Base-by-base conservation (phyloP, 345 rosid genomes). In the Eutrema yunnanense region DNA sequence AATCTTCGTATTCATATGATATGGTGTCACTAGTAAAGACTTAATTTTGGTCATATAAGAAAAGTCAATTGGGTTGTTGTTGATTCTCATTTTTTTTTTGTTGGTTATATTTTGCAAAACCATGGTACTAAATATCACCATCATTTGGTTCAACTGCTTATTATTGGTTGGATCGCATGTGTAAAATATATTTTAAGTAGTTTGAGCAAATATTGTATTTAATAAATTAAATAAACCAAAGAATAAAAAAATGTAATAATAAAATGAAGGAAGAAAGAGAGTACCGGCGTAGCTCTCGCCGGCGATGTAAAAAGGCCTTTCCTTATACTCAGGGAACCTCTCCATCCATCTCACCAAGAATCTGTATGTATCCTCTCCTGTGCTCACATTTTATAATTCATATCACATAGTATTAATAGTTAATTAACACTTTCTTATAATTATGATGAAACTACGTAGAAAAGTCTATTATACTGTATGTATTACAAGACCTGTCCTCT, bases 281-380 rank as follows among this genome's bases (percentile, higher is more conserved):
- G 14, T 79, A 87, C 97, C 98, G 71, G 93, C 97, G 19, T 93
- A 88, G 90, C 97, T 93, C 80, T 93, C 98, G 67, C 98, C 98
- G 53, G 97, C 96, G 43, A 93, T 80, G 76, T 84, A 93, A 65
- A 93, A 88, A 11, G 87, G 82, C 64, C 96, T 78, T 36, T 77
- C 83, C 70, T 81, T 88, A 82, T 90, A 90, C 26, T 81, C 84
- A 36, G 94, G 90, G 69, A 87, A 90, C 73, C 96, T 87, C 79
- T 79, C 69, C 16, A 90, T 30, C 97, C 98, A 93, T 63, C 80
- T 84, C 4, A 83, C 29, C 3, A 90, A 82, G 75, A 93, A 93
- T 27, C 16, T 75, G 27, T 81, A 83, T 11, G 89, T 82, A 84
- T 93, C 98, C 66, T 77, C 78, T 5, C 87, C 98, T 90, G 90